Evolutionary conservation across 2,329 filamentous ascomycete species (phyloP).

Genomic region (Botrytis fragariae): DNA sequence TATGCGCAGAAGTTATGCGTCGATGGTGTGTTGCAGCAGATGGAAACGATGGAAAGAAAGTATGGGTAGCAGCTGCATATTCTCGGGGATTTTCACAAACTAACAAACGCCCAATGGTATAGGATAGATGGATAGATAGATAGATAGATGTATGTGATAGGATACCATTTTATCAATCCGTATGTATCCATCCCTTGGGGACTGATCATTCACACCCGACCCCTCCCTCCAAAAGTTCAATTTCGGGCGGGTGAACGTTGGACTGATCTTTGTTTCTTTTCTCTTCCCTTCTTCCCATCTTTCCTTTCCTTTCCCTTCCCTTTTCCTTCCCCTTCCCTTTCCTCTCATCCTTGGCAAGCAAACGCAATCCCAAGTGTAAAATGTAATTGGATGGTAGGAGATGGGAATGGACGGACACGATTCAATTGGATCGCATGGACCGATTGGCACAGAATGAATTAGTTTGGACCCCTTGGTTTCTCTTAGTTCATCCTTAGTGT

Average conservation of each 20-base stretch:
- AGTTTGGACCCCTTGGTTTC: neutral
- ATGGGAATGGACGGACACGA: neutral
- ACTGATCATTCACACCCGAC: neutral
- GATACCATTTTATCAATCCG: neutral
- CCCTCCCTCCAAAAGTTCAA: neutral
- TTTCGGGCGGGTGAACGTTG: neutral
- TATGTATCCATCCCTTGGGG: neutral
- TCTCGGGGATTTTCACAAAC: neutral
- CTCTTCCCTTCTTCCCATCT: neutral
- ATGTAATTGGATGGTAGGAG: neutral
- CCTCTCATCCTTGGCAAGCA: neutral
- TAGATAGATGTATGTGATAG: neutral
- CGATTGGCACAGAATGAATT: neutral
- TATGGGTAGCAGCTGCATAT: neutral
- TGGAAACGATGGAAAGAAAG: no score
- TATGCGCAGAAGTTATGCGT: neutral
- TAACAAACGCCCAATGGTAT: neutral
- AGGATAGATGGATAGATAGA: neutral
- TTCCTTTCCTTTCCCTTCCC: neutral
- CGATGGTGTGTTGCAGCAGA: neutral
- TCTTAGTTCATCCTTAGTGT: neutral
- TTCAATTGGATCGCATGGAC: neutral
- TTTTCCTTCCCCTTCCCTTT: no score
- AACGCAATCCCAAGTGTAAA: neutral
- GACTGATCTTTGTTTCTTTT: neutral